Evolutionary conservation across 2,329 filamentous ascomycete genomes (phyloP).

Genomic region (Monilinia fructigena): DNA sequence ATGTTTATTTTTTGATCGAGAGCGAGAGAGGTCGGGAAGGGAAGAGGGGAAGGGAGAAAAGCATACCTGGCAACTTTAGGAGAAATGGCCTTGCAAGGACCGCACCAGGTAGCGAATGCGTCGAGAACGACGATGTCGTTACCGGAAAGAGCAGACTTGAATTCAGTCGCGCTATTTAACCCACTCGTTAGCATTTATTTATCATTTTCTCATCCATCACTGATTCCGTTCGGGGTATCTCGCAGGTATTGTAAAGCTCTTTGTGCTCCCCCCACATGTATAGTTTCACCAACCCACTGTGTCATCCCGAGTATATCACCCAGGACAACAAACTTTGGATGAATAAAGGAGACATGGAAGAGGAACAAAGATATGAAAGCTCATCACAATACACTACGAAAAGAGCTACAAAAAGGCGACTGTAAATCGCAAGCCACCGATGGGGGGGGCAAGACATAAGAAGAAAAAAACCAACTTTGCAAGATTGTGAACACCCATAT

Average conservation of each 20-base stretch:
- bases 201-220: neutral
- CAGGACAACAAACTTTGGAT: neutral
- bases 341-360: neutral
- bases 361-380: no score
- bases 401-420: no score
- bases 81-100: conserved; percentile 88
- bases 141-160: conserved; percentile 52
- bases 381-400: no score
- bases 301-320: neutral
- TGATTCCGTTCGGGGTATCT: neutral
- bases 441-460: no score
- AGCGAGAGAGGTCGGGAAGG: conserved; percentile 10
- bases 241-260: neutral
- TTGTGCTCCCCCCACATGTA: neutral
- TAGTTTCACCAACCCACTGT: no score
- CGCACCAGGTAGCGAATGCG: conserved; percentile 89
- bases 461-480: conserved; percentile 39
- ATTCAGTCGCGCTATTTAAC: conserved; percentile 55
- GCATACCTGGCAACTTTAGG: conserved; percentile 68
- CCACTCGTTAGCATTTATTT: conserved; percentile 28
- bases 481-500: conserved; percentile 49
- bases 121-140: conserved; percentile 74
- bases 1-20: conserved; percentile 24
- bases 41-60: conserved; percentile 8
- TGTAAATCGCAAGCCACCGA: no score